A percentile compares a stretch with the other conserved stretches of the same genome.
Conservation (phyloP, 2,329 filamentous ascomycete species). For the Fusarium illudens region DNA sequence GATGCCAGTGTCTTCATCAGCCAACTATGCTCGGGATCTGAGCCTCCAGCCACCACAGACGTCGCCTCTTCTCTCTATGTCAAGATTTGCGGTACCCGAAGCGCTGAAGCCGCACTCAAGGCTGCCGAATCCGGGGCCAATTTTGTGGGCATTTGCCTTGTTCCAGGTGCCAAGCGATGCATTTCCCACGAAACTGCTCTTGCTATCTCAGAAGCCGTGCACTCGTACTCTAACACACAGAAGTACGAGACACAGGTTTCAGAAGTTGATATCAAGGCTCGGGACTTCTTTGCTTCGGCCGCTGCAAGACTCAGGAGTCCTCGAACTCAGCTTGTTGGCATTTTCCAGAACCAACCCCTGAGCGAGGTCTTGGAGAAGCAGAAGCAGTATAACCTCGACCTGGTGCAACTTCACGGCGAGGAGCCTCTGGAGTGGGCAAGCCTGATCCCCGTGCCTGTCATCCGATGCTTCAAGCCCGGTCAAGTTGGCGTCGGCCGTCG, state of each 20-base stretch:
- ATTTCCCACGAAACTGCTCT: slow-evolving; percentile 81
- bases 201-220: slow-evolving; percentile 82
- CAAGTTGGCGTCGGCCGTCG: slow-evolving; percentile 75
- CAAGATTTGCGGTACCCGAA: slow-evolving; percentile 95
- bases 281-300: slow-evolving; percentile 77
- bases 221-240: slow-evolving; percentile 65
- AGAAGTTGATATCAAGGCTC: slow-evolving; percentile 49
- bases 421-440: slow-evolving; percentile 93
- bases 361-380: slow-evolving; percentile 83
- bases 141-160: slow-evolving; percentile 91
- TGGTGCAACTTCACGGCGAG: slow-evolving; percentile 91
- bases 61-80: slow-evolving; percentile 68
- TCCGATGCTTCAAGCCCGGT: slow-evolving; percentile 82
- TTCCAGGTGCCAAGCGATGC: slow-evolving; percentile 80
- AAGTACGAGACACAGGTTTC: slow-evolving; percentile 44
- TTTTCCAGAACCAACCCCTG: slow-evolving; percentile 92
- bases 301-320: slow-evolving; percentile 58
- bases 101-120: slow-evolving; percentile 77
- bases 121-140: slow-evolving; percentile 90
- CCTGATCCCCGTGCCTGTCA: slow-evolving; percentile 90
- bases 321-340: slow-evolving; percentile 83
- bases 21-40: slow-evolving; percentile 74
- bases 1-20: slow-evolving; percentile 85
- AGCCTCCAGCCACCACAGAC: slow-evolving; percentile 47
- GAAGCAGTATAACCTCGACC: slow-evolving; percentile 77